Conservation (phyloP, 805 yeast species). For the Yamadazyma laniorum region DNA sequence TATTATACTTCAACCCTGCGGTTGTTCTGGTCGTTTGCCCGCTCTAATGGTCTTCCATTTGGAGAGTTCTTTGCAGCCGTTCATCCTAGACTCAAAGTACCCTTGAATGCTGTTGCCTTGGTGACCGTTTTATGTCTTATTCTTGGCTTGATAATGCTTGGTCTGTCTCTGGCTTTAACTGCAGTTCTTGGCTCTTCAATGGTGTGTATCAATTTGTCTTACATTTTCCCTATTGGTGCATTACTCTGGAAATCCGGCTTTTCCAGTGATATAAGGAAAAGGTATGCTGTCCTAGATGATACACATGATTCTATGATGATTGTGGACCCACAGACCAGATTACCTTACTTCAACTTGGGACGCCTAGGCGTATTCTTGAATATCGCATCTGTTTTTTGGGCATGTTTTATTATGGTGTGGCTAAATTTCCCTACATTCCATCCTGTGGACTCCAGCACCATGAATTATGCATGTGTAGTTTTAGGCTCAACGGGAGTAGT, state of each 20-base stretch:
- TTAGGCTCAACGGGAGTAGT: slow-evolving; percentile 18
- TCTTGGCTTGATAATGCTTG: slow-evolving; percentile 26
- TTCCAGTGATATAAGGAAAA: slow-evolving; percentile 9
- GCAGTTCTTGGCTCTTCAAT: slow-evolving; percentile 31
- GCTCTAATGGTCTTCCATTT: slow-evolving; percentile 32
- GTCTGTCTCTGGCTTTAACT: slow-evolving; percentile 28
- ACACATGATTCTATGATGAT: background rate
- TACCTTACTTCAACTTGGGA: slow-evolving; percentile 18
- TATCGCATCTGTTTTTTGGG: slow-evolving; percentile 19
- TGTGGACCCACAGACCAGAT: slow-evolving; percentile 8
- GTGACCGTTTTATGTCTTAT: slow-evolving; percentile 21
- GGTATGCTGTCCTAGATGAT: slow-evolving; percentile 6
- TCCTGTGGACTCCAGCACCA: slow-evolving; percentile 18
- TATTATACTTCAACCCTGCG: slow-evolving; percentile 30
- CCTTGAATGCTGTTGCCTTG: slow-evolving; percentile 21
- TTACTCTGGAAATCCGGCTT: slow-evolving; percentile 16
- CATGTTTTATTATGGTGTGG: slow-evolving; percentile 20
- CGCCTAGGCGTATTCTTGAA: slow-evolving; percentile 17
- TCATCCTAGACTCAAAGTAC: slow-evolving; percentile 22
- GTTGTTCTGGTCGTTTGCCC: slow-evolving; percentile 34
- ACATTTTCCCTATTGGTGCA: slow-evolving; percentile 26
- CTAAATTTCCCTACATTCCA: slow-evolving; percentile 16
- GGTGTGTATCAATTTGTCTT: slow-evolving; percentile 30
- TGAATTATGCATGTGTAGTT: slow-evolving; percentile 24
- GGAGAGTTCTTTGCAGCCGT: slow-evolving; percentile 26